Evolutionary conservation across 1,284 basidiomycete species (phyloP), one percentile per base, ranked within the genome.

Genomic region (Cerrena zonata): DNA sequence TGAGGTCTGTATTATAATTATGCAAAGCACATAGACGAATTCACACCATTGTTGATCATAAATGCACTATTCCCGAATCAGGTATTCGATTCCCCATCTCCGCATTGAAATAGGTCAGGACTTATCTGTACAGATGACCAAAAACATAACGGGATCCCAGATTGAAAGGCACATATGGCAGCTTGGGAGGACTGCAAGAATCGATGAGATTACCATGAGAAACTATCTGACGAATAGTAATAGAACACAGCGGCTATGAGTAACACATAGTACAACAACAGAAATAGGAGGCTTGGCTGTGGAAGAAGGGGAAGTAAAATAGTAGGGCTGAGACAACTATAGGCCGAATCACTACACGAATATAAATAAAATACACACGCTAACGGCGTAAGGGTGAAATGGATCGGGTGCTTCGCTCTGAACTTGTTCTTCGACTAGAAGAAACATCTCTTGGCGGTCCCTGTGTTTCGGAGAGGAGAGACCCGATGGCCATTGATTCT

Each of bases 381-480:
- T 42, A 42, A 10, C 21, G 30, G 34, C 26, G 45, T 15, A 23
- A 10, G 11, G 45, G 45, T 12, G 45, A 47, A 10, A 27, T 23
- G 15, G 45, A 47, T 5, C 26, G 25, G 11, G 48, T 49, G 30
- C 48, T 49, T n/a, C 48, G 39, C 27, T 49, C 48, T 22, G 48
- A 49, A 25, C 48, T 49, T 7, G 48, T 49, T 21, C 48, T 41
- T 22, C 48, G 40, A 27, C 7, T 39, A n/a, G 46, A 30, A 5
- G 46, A 5, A 4, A 30, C 44, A 26, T 26, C 24, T 47, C 27
- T 19, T 18, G 21, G 30, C 5, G 30, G 34, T 24, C 30, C 30
- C 15, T 54, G 41, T 45, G 54, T 48, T 13, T 51, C 48, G 25
- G 81, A 75, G 54, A 88, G 82, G 19, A 87, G 69, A 18, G 63